Conservation (phyloP, 257 asterid species). For the Fraxinus quadrangulata region DNA sequence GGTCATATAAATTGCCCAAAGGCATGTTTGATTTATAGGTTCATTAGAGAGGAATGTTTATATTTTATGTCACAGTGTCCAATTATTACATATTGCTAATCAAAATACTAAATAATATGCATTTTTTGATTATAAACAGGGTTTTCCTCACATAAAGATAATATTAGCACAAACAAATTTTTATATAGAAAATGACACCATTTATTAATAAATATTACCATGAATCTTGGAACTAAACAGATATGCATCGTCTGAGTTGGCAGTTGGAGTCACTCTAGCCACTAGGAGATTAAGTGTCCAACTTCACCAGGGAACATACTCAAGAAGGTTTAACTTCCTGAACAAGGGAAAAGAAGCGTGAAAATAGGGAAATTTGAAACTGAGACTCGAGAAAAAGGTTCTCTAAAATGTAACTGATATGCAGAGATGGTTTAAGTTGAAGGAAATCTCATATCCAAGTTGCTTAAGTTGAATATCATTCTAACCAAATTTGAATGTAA, state of each 20-base stretch:
- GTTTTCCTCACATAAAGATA: constrained; percentile 17
- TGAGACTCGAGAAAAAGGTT: no score
- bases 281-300: constrained; percentile 65
- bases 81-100: constrained; percentile 1
- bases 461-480: not conserved
- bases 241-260: constrained; percentile 56
- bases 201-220: constrained; percentile 21
- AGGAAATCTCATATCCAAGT: not conserved
- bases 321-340: constrained; percentile 52
- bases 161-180: constrained; percentile 14
- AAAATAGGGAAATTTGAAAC: constrained; percentile 29
- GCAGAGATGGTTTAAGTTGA: no score
- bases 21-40: constrained; percentile 14
- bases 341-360: constrained; percentile 48
- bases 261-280: constrained; percentile 72
- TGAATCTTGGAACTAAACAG: constrained; percentile 30
- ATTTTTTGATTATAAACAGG: constrained; percentile 7
- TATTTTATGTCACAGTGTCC: constrained; percentile 11
- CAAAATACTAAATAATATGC: not conserved
- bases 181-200: constrained; percentile 9
- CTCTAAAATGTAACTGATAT: no score
- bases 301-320: constrained; percentile 53
- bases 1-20: not conserved
- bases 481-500: not conserved
- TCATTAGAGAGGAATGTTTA: constrained; percentile 19